Percentiles rank a stretch among this genome's conserved stretches.
Evolutionary conservation across 1,284 basidiomycete genomes (phyloP).

Genomic region (Coniophora puteana): DNA sequence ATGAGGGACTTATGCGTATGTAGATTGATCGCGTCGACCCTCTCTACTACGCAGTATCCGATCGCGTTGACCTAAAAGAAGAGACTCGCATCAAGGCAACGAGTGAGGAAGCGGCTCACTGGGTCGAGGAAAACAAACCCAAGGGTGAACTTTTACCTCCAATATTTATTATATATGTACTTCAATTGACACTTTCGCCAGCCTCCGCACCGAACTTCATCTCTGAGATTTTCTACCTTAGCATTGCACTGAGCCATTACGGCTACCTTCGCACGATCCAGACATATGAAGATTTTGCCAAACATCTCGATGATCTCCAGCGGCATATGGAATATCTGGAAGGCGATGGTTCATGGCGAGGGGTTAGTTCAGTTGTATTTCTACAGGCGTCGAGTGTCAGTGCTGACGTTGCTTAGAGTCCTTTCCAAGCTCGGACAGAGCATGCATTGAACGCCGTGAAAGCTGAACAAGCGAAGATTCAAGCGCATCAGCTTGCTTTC

Average conservation of each 20-base stretch:
- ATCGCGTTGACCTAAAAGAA: slow-evolving; percentile 73
- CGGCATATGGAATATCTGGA: slow-evolving; percentile 77
- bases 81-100: slow-evolving; percentile 92
- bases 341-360: slow-evolving; percentile 75
- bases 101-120: slow-evolving; percentile 76
- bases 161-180: slow-evolving; percentile 8
- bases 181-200: slow-evolving; percentile 15
- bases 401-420: slow-evolving; percentile 51
- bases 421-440: slow-evolving; percentile 66
- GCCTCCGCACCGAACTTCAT: slow-evolving; percentile 83
- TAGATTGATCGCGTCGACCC: slow-evolving; percentile 92
- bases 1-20: slow-evolving; percentile 2
- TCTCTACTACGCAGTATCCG: slow-evolving; percentile 72
- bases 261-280: slow-evolving; percentile 81
- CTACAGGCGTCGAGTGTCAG: slow-evolving; percentile 10
- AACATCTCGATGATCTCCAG: slow-evolving; percentile 75
- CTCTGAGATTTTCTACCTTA: slow-evolving; percentile 91
- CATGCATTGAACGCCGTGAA: slow-evolving; percentile 70
- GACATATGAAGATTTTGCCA: slow-evolving; percentile 65
- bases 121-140: slow-evolving; percentile 53
- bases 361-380: slow-evolving; percentile 44
- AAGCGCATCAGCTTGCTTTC: slow-evolving; percentile 72
- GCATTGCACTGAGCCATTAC: slow-evolving; percentile 82
- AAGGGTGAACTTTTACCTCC: slow-evolving; percentile 32
- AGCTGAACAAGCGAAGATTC: slow-evolving; percentile 66